A percentile compares a stretch with the other conserved stretches of the same genome.
These are phyloP conservation scores for Aspergillus avenaceus DNA, from an alignment of 495 filamentous ascomycete genomes.

Conservation along the genomic window DNA sequence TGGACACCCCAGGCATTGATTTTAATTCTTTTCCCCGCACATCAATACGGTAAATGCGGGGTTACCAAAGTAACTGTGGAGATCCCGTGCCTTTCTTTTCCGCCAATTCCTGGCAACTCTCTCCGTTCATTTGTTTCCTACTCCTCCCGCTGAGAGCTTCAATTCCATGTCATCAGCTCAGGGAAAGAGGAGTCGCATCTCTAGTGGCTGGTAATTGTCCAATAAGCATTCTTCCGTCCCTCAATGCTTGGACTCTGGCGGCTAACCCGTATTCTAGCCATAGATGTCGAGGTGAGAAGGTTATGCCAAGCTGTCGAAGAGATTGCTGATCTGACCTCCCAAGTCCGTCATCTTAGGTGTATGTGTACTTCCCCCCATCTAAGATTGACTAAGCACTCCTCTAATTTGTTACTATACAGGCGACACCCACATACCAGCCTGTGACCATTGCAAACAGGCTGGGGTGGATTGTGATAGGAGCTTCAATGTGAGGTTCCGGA, in stretches of 20 bases:
- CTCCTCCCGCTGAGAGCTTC: neutral
- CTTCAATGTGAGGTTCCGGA: conserved; percentile 21
- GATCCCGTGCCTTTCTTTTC: neutral
- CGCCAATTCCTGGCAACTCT: conserved; percentile 6
- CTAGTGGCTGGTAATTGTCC: conserved; percentile 8
- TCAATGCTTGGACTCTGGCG: neutral
- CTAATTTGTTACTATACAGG: conserved; percentile 9
- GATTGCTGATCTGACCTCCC: too few relatives aligned
- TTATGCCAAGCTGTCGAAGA: too few relatives aligned
- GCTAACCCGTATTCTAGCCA: neutral
- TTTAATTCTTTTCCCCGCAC: neutral
- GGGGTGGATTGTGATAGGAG: conserved; percentile 19
- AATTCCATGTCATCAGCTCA: neutral
- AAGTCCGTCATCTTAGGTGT: conserved; percentile 28
- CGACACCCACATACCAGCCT: conserved; percentile 13
- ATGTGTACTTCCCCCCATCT: neutral
- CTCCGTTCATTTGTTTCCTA: conserved; percentile 2
- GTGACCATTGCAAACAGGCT: conserved; percentile 18
- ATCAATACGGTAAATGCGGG: neutral
- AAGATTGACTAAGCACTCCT: neutral
- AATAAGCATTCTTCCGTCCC: neutral
- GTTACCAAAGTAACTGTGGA: neutral
- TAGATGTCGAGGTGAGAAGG: conserved; percentile 11
- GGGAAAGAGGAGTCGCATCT: conserved; percentile 6
- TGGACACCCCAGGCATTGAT: neutral